phyloP scores from a whole-genome alignment of 2,329 filamentous ascomycete genomes.

The Exophiala calicioides region DNA sequence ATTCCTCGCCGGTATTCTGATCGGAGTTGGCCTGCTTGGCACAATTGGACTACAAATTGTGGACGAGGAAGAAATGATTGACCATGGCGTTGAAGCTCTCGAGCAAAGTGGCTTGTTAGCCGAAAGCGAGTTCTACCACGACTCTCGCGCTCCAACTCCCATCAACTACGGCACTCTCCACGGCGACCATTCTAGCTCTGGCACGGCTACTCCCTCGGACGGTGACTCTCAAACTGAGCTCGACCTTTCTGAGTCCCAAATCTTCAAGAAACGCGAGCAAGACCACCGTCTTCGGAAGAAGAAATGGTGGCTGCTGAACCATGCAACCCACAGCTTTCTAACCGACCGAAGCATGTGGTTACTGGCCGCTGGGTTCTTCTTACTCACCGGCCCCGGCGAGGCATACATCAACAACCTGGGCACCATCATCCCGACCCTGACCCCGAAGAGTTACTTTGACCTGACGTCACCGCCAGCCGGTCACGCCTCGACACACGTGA shows the following conservation, averaged over 20 bases:
- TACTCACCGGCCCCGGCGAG: slow-evolving; percentile 93
- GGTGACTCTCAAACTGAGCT: slow-evolving; percentile 49
- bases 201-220: slow-evolving; percentile 46
- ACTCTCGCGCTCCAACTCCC: slow-evolving; percentile 43
- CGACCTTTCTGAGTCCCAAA: slow-evolving; percentile 39
- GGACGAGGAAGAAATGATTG: slow-evolving; percentile 82
- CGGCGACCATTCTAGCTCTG: slow-evolving; percentile 24
- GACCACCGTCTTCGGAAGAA: slow-evolving; percentile 64
- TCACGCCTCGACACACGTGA: slow-evolving; percentile 79
- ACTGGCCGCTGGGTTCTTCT: slow-evolving; percentile 84
- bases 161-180: slow-evolving; percentile 57
- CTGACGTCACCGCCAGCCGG: slow-evolving; percentile 54
- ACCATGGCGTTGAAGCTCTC: slow-evolving; percentile 86
- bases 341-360: slow-evolving; percentile 94
- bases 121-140: slow-evolving; percentile 70
- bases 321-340: slow-evolving; percentile 82
- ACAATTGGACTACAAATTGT: slow-evolving; percentile 74
- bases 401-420: slow-evolving; percentile 97
- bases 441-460: slow-evolving; percentile 59
- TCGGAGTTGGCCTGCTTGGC: slow-evolving; percentile 71
- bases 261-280: slow-evolving; percentile 46
- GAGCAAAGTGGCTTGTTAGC: slow-evolving; percentile 82
- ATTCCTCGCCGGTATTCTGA: slow-evolving; percentile 74
- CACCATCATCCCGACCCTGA: slow-evolving; percentile 85
- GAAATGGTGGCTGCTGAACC: slow-evolving; percentile 89